Conservation (phyloP, 2,329 filamentous ascomycete species). For the Penicillium sp. region DNA sequence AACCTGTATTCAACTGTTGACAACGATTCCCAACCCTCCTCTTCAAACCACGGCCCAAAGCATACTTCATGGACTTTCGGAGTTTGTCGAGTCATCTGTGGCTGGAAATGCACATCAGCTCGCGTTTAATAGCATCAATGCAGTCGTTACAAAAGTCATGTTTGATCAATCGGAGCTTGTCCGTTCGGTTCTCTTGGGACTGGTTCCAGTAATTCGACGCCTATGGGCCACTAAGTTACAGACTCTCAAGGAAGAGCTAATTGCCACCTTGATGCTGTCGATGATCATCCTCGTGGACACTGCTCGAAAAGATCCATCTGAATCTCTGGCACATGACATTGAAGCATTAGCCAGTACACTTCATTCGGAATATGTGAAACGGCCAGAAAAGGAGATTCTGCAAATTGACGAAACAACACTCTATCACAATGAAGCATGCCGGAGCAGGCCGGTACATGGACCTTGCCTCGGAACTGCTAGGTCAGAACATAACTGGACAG, state of each 20-base stretch:
- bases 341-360: slow-evolving; percentile 68
- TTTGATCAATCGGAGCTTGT: slow-evolving; percentile 67
- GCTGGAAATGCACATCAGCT: slow-evolving; percentile 65
- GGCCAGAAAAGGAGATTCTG: slow-evolving; percentile 68
- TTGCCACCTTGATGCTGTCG: slow-evolving; percentile 67
- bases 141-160: slow-evolving; percentile 62
- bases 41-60: slow-evolving; percentile 55
- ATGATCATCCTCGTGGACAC: slow-evolving; percentile 56
- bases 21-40: slow-evolving; percentile 66
- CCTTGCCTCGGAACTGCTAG: slow-evolving; percentile 34
- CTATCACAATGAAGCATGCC: slow-evolving; percentile 30
- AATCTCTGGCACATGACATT: slow-evolving; percentile 47
- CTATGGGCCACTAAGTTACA: slow-evolving; percentile 70
- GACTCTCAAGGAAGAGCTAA: slow-evolving; percentile 71
- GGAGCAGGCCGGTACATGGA: slow-evolving; percentile 36
- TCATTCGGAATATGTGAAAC: slow-evolving; percentile 73
- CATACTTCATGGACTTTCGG: slow-evolving; percentile 56
- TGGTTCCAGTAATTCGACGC: slow-evolving; percentile 68
- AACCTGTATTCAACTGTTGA: slow-evolving; percentile 63
- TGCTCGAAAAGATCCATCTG: slow-evolving; percentile 31
- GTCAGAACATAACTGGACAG: slow-evolving; percentile 41
- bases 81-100: slow-evolving; percentile 58
- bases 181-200: slow-evolving; percentile 55
- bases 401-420: slow-evolving; percentile 75
- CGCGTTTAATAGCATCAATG: slow-evolving; percentile 74